Conservation (phyloP, 2,329 filamentous ascomycete genomes). For the Fusarium verticillioides region DNA sequence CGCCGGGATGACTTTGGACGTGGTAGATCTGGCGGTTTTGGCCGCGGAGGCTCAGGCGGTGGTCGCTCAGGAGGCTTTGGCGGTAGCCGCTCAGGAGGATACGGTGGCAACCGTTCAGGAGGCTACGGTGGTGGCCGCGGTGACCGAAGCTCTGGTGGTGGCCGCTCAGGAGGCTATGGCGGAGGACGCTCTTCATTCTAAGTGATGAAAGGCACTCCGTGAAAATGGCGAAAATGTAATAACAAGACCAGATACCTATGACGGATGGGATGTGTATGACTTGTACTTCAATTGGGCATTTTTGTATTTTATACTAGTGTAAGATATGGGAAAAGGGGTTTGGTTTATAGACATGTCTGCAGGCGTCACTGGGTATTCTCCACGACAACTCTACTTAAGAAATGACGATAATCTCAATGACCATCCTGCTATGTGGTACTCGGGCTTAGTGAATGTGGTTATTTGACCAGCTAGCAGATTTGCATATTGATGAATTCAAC, state of each 20-base stretch:
- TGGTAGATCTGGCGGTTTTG: slow-evolving; percentile 14
- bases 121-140: not conserved
- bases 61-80: slow-evolving; percentile 13
- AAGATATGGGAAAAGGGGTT: slow-evolving; percentile 41
- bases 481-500: not conserved
- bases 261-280: slow-evolving; percentile 36
- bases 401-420: slow-evolving; percentile 32
- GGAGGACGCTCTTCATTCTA: slow-evolving; percentile 20
- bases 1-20: slow-evolving; percentile 42
- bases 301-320: slow-evolving; percentile 40
- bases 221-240: slow-evolving; percentile 32
- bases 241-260: slow-evolving; percentile 23
- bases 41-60: slow-evolving; percentile 14
- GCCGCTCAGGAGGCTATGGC: slow-evolving; percentile 23
- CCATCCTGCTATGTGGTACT: not conserved
- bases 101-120: not conserved
- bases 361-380: slow-evolving; percentile 36
- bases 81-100: not conserved
- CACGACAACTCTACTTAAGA: slow-evolving; percentile 45
- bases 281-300: slow-evolving; percentile 44
- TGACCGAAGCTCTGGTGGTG: not conserved
- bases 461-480: not conserved
- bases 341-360: slow-evolving; percentile 41
- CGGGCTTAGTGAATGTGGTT: not conserved
- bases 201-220: not conserved